Base-by-base conservation (phyloP, 2,329 filamentous ascomycete species). In the Aspergillus brasiliensis region DNA sequence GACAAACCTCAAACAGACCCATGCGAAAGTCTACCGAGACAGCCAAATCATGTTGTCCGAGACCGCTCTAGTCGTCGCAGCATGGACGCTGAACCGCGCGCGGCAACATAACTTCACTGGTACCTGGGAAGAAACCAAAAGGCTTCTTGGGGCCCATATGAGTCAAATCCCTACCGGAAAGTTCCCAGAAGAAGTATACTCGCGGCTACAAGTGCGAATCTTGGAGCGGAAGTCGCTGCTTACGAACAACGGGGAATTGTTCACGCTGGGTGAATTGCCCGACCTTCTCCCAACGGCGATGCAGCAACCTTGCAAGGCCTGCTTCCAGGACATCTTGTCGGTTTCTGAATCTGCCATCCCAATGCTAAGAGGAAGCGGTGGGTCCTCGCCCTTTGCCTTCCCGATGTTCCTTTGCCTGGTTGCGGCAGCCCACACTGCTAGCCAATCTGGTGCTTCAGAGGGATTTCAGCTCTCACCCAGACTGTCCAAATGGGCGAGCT, bases 1-100 rank as follows among this genome's bases (percentile, higher is more conserved):
- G 5, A 38, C 57, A 6, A 80, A 75, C 52, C 56, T 75, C 31
- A 80, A 79, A 56, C 78, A 81, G 56, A 69, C 57, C 2, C 72
- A 76, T 62, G 77, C 76, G 25, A 74, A 78, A 38, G 65, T 75
- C 10, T 81, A 80, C 65, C 75, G 78, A 11, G 73, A 79, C 37
- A 74, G 75, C 31, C 78, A 78, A 53, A 72, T 78, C 23, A 67
- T 64, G 42, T 66, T 81, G 13, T 74, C 76, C 13, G 70, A 77
- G 60, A 71, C 74, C 25, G 78, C 78, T 2, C 64, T 77, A 13
- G 67, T 76, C 11, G 68, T 80, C 19, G 74, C 76, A 15, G 70
- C 73, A 31, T 80, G 76, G 73, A 73, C 73, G 3, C 67, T 81
- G 21, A 62, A 65, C 15, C 70, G 73, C 5, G 76, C 78, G 1